Conservation (phyloP, 1,139 yeast species). For the Geotrichum reessii region DNA sequence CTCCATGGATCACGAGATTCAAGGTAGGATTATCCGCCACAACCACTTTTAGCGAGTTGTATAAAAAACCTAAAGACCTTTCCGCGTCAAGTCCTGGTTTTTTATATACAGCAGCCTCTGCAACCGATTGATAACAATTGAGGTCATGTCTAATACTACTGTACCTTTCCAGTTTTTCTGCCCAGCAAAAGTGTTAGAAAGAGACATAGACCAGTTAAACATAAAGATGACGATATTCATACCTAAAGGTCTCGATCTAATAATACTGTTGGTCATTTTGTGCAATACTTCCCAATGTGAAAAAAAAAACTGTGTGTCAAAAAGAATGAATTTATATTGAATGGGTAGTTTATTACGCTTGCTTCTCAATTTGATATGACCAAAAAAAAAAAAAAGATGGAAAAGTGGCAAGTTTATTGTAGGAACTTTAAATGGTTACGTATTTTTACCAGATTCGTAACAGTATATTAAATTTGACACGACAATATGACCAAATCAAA, state of each 20-base stretch:
- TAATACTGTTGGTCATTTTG: background rate
- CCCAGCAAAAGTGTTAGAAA: background rate
- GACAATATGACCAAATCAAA: no score
- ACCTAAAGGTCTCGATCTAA: slow-evolving; percentile 2
- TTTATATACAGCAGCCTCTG: slow-evolving; percentile 5
- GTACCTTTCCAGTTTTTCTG: slow-evolving; percentile 8
- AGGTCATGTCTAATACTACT: slow-evolving; percentile 7
- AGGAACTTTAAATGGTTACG: no score
- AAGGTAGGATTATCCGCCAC: slow-evolving; percentile 4
- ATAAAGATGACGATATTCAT: background rate
- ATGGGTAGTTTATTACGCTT: no score
- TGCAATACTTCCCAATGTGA: no score
- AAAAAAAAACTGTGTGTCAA: no score
- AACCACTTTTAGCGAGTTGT: slow-evolving; percentile 1
- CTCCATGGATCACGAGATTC: background rate
- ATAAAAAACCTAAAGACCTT: background rate
- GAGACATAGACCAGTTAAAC: no score
- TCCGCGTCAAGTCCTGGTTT: background rate
- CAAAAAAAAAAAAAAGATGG: no score
- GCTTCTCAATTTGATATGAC: no score
- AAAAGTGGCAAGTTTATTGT: no score
- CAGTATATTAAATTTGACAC: no score
- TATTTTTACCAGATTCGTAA: no score
- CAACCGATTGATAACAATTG: slow-evolving; percentile 3
- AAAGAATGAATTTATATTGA: no score